phyloP scores from a whole-genome alignment of 768 basidiomycete genomes.

The Kwoniella dejecticola region DNA sequence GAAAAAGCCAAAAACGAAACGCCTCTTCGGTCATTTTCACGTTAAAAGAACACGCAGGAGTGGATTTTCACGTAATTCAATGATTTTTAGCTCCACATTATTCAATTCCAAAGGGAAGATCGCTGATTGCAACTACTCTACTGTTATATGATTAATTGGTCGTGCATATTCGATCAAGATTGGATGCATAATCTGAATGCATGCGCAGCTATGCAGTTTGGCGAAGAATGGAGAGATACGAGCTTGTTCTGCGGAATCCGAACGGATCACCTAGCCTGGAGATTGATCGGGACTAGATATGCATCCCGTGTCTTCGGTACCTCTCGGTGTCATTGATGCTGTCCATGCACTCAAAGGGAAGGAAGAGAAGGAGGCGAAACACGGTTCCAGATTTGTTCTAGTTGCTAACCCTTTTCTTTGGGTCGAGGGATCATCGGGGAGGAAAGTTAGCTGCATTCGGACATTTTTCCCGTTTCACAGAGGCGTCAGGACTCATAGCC shows the following conservation, averaged over 20 bases:
- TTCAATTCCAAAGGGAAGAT: too few relatives aligned
- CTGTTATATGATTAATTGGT: too few relatives aligned
- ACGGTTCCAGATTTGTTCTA: constrained; percentile 8
- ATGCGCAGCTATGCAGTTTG: background rate
- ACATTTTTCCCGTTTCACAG: too few relatives aligned
- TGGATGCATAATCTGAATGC: too few relatives aligned
- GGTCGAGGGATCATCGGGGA: background rate
- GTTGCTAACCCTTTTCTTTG: background rate
- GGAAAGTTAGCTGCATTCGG: too few relatives aligned
- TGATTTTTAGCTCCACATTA: background rate
- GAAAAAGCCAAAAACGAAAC: background rate
- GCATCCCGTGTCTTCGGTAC: constrained; percentile 4
- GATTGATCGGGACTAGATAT: constrained; percentile 6
- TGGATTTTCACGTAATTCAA: background rate
- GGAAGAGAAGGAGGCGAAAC: constrained; percentile 5
- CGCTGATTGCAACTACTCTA: too few relatives aligned
- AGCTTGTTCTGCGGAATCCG: background rate
- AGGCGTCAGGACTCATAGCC: too few relatives aligned
- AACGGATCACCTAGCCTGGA: too few relatives aligned
- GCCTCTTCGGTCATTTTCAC: constrained; percentile 21
- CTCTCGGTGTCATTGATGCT: too few relatives aligned
- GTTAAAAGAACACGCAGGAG: background rate
- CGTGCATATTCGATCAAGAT: too few relatives aligned
- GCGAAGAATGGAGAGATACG: background rate
- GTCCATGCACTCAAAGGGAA: background rate